Conservation (phyloP, 2,329 filamentous ascomycete species). For the Exserohilum rostratum region DNA sequence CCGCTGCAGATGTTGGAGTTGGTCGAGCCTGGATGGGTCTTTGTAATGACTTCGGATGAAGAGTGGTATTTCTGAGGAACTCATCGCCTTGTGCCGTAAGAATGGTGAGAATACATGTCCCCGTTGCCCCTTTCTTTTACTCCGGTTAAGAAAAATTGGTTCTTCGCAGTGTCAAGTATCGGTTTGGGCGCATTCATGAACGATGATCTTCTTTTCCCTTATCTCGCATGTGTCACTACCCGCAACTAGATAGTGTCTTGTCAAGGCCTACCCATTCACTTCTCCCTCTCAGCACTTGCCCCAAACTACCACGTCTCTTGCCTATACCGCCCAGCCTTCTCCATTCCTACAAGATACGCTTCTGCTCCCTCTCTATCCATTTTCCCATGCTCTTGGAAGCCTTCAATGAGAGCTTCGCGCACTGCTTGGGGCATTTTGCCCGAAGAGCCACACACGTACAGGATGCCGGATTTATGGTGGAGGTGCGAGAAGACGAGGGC, state of each 20-base stretch:
- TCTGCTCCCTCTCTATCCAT: slow-evolving; percentile 60
- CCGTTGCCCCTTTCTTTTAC: background rate
- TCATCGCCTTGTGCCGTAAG: background rate
- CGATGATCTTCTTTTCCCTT: background rate
- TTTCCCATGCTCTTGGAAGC: slow-evolving; percentile 55
- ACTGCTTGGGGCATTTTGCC: slow-evolving; percentile 76
- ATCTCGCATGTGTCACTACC: background rate
- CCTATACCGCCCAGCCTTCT: slow-evolving; percentile 67
- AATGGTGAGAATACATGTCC: background rate
- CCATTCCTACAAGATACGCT: slow-evolving; percentile 61
- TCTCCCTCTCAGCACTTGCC: background rate
- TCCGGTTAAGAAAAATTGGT: background rate
- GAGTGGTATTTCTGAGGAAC: background rate
- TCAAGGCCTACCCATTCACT: background rate
- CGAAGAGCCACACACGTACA: slow-evolving; percentile 66
- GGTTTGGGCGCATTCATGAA: background rate
- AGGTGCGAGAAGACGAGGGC: slow-evolving; percentile 60
- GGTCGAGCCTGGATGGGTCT: slow-evolving; percentile 11
- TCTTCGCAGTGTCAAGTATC: background rate
- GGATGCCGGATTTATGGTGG: slow-evolving; percentile 57
- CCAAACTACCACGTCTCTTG: slow-evolving; percentile 71
- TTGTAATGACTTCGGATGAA: slow-evolving; percentile 4
- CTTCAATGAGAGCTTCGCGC: slow-evolving; percentile 68
- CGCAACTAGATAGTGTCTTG: background rate
- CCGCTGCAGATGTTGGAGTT: slow-evolving; percentile 7